Evolutionary conservation across 2,329 filamentous ascomycete genomes (phyloP).

Genomic region (Botrytis medusae): DNA sequence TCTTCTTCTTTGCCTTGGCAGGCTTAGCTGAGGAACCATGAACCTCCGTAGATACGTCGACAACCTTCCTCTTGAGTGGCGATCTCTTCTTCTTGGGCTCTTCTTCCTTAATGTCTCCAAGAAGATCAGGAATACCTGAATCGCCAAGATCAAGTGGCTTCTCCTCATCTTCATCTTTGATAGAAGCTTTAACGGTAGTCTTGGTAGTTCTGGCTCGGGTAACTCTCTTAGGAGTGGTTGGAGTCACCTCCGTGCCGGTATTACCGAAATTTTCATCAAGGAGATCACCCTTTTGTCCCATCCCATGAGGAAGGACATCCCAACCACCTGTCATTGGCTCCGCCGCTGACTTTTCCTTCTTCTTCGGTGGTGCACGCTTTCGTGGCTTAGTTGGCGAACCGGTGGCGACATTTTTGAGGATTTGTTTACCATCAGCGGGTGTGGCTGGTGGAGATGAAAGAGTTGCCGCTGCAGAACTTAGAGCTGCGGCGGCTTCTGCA

Average conservation of each 20-base stretch:
- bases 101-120: constrained; percentile 13
- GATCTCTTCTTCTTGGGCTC: constrained; percentile 25
- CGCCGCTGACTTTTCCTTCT: constrained; percentile 13
- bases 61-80: constrained; percentile 16
- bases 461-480: constrained; percentile 2
- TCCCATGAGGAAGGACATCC: constrained; percentile 56
- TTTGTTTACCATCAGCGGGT: not conserved
- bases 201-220: not conserved
- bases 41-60: constrained; percentile 17
- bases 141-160: constrained; percentile 14
- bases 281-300: constrained; percentile 43
- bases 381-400: not conserved
- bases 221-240: not conserved
- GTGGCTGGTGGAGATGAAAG: constrained; percentile 14
- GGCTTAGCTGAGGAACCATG: constrained; percentile 10
- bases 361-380: constrained; percentile 25
- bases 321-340: constrained; percentile 32
- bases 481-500: not conserved
- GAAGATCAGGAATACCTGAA: not conserved
- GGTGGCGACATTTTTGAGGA: constrained; percentile 6
- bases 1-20: constrained; percentile 40
- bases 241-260: not conserved
- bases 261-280: constrained; percentile 21
- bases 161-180: constrained; percentile 14
- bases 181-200: not conserved